Conservation (phyloP, 441 rosid species). For the Biscutella laevigata region DNA sequence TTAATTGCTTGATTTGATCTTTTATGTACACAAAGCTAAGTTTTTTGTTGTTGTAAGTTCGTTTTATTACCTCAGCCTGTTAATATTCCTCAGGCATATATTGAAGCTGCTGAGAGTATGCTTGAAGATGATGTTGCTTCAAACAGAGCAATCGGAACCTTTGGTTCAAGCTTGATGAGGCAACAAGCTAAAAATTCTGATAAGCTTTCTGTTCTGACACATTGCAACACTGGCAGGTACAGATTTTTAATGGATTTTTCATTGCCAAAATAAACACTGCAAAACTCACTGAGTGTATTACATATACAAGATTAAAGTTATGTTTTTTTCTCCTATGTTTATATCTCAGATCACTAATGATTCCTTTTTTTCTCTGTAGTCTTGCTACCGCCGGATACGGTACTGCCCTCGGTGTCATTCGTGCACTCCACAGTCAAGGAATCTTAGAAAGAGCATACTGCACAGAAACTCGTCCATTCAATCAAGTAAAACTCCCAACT, state of each 20-base stretch:
- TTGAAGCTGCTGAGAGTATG: slow-evolving; percentile 77
- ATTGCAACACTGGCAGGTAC: slow-evolving; percentile 96
- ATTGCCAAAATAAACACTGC: not conserved
- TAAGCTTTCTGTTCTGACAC: slow-evolving; percentile 63
- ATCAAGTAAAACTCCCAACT: slow-evolving; percentile 43
- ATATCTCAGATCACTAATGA: not conserved
- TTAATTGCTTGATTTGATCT: no score
- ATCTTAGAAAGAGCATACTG: slow-evolving; percentile 70
- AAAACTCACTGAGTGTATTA: not conserved
- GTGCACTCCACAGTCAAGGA: slow-evolving; percentile 64
- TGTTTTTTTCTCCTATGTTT: no score
- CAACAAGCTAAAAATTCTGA: slow-evolving; percentile 31
- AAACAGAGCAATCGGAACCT: slow-evolving; percentile 66
- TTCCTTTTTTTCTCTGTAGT: slow-evolving; percentile 31
- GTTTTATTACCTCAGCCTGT: slow-evolving; percentile 4
- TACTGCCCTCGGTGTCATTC: slow-evolving; percentile 86
- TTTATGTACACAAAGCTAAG: not conserved
- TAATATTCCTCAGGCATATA: slow-evolving; percentile 44
- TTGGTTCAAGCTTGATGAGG: slow-evolving; percentile 54
- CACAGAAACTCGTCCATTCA: slow-evolving; percentile 96
- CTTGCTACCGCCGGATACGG: slow-evolving; percentile 98
- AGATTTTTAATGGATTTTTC: not conserved
- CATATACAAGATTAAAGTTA: no score
- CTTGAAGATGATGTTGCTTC: slow-evolving; percentile 83
- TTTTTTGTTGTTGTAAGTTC: not conserved